A percentile compares a stretch with the other conserved stretches of the same genome.
phyloP scores from a whole-genome alignment of 2,329 filamentous ascomycete genomes.

The Aspergillus alliaceus region DNA sequence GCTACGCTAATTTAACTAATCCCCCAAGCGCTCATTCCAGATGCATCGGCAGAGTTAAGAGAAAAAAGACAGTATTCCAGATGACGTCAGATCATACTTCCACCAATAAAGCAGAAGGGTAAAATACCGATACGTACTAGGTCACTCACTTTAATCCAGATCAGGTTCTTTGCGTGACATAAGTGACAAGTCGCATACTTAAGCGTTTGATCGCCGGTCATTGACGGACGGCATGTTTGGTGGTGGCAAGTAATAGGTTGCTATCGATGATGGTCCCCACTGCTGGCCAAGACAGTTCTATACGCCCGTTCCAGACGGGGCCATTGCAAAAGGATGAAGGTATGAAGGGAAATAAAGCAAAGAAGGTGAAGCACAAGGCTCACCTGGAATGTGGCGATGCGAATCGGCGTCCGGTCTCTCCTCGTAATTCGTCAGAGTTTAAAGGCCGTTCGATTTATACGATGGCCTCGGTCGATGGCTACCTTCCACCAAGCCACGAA shows the following conservation, averaged over 20 bases:
- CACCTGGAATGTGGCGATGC: slow-evolving; percentile 5
- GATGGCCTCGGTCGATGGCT: slow-evolving; percentile 15
- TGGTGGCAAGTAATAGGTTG: not conserved
- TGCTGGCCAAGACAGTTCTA: not conserved
- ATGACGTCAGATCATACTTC: not conserved
- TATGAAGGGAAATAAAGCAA: not conserved
- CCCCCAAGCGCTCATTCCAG: not conserved
- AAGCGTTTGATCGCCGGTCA: not conserved
- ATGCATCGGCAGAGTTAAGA: not conserved
- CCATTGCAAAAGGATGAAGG: no score
- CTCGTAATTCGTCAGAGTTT: not conserved
- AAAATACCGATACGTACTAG: not conserved
- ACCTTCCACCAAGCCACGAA: slow-evolving; percentile 56
- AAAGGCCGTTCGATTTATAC: not conserved
- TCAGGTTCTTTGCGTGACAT: slow-evolving; percentile 1
- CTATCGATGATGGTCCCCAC: no score
- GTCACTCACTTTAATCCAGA: not conserved
- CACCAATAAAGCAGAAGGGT: not conserved
- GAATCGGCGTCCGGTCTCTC: not conserved
- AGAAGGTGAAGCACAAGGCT: not conserved
- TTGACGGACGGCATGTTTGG: not conserved
- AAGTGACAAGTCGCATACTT: not conserved
- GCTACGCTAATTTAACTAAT: not conserved
- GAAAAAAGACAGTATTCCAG: not conserved
- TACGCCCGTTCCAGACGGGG: not conserved